Evolutionary conservation across 148 eudicot genomes (phyloP).

Genomic region (Heliosperma pusillum): DNA sequence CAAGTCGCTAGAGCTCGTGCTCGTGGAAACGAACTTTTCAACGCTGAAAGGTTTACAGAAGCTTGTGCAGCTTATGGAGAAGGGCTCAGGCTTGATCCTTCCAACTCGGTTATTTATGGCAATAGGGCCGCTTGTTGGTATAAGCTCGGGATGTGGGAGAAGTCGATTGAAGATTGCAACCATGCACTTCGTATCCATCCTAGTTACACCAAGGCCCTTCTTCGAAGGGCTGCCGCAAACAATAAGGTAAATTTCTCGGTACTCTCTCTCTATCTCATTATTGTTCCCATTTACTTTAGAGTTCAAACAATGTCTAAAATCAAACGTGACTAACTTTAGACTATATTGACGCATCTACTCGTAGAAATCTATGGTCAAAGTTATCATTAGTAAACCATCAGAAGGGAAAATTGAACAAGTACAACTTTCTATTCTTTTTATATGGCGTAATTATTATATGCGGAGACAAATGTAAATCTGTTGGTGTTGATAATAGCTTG

Average conservation of each 20-base stretch:
- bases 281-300: too few relatives aligned
- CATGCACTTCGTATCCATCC: slow-evolving; percentile 77
- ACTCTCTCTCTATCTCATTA: too few relatives aligned
- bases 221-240: slow-evolving; percentile 81
- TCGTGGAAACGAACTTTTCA: slow-evolving; percentile 90
- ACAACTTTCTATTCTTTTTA: neutral
- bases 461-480: neutral
- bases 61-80: slow-evolving; percentile 90
- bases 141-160: slow-evolving; percentile 77
- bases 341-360: too few relatives aligned
- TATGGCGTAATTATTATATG: neutral
- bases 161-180: slow-evolving; percentile 79
- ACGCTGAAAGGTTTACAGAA: slow-evolving; percentile 80
- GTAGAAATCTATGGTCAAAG: too few relatives aligned
- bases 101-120: slow-evolving; percentile 78
- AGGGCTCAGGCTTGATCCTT: slow-evolving; percentile 75
- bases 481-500: slow-evolving; percentile 51
- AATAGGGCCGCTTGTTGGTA: slow-evolving; percentile 96
- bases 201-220: slow-evolving; percentile 80
- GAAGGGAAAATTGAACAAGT: too few relatives aligned
- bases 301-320: too few relatives aligned
- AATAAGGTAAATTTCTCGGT: slow-evolving; percentile 52
- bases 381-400: too few relatives aligned
- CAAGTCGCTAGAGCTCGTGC: slow-evolving; percentile 66
- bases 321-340: too few relatives aligned